Conservation (phyloP, 2,329 filamentous ascomycete species). For the Fusarium sp. region DNA sequence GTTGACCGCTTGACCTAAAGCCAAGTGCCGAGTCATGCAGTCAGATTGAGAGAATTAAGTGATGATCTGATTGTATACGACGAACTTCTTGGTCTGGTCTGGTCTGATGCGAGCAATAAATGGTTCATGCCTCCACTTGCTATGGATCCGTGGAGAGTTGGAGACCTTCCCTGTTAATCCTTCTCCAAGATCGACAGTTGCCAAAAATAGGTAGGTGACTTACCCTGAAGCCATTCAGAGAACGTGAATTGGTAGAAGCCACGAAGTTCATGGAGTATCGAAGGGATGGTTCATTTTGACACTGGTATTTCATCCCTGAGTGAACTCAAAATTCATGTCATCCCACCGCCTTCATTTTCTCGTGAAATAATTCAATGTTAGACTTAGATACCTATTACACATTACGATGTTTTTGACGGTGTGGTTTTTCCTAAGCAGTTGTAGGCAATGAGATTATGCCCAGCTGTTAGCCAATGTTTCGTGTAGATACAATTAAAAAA, state of each 20-base stretch:
- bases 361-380: accelerated
- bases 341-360: no score
- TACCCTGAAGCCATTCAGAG: conserved; percentile 7
- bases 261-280: background rate
- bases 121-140: conserved; percentile 9
- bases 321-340: background rate
- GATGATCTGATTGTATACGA: conserved; percentile 13
- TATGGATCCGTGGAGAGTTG: conserved; percentile 21
- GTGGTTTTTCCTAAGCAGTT: background rate
- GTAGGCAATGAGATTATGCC: no score
- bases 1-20: background rate
- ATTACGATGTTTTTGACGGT: no score
- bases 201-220: background rate
- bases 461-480: background rate
- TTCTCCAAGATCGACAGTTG: conserved; percentile 1
- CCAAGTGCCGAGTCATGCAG: conserved; percentile 13
- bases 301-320: background rate
- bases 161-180: conserved; percentile 15
- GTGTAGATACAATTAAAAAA: no score
- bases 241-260: no score
- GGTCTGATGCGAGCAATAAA: conserved; percentile 8
- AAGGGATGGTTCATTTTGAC: background rate
- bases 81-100: background rate
- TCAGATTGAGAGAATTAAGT: background rate
- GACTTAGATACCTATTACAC: background rate